Conservation (phyloP, 345 rosid species). For the Camelina sativa region DNA sequence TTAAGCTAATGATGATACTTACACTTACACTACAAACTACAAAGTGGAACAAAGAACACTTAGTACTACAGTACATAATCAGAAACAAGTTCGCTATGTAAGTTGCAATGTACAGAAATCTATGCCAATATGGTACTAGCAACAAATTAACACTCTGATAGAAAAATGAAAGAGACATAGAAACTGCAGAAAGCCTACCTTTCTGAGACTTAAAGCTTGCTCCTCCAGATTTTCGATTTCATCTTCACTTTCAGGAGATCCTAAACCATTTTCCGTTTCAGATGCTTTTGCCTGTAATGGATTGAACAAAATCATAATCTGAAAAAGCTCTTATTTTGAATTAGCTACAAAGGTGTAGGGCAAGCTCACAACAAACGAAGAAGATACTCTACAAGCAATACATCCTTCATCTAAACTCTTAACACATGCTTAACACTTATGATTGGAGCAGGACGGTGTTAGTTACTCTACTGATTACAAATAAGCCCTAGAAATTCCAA, state of each 20-base stretch:
- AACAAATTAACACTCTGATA: not conserved
- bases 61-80: not conserved
- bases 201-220: constrained; percentile 67
- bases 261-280: constrained; percentile 49
- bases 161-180: constrained; percentile 2
- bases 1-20: not conserved
- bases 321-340: constrained; percentile 5
- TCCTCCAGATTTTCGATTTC: constrained; percentile 78
- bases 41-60: not conserved
- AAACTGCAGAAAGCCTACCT: constrained; percentile 50
- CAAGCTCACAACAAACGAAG: not conserved
- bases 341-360: not conserved
- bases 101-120: not conserved
- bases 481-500: constrained; percentile 10
- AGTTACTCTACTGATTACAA: not conserved
- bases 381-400: constrained; percentile 14
- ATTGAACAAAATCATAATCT: not conserved
- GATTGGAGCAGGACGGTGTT: not conserved
- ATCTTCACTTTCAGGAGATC: constrained; percentile 56
- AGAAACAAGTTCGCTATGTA: not conserved
- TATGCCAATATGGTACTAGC: not conserved
- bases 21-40: not conserved
- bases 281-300: constrained; percentile 58
- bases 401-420: constrained; percentile 21
- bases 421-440: not conserved